A percentile compares a stretch with the other conserved stretches of the same genome.
phyloP scores from a whole-genome alignment of 257 asterid species.

The Primulina eburnea region DNA sequence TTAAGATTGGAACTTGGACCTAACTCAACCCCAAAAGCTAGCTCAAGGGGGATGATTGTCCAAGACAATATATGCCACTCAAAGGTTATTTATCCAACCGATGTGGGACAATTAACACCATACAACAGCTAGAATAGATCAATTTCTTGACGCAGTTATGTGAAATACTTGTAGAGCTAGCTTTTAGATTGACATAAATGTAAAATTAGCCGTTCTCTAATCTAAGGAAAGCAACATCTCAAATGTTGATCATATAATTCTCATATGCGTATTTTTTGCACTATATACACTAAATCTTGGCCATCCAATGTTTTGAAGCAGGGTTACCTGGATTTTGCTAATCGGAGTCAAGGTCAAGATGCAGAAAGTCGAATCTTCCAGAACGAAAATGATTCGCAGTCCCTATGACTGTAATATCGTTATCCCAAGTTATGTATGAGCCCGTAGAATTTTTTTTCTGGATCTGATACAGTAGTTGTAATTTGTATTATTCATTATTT shows the following conservation, averaged over 20 bases:
- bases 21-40: too few species aligned
- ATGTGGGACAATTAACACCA: too few species aligned
- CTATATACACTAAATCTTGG: not conserved
- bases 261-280: too few species aligned
- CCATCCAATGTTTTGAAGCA: slow-evolving; percentile 26
- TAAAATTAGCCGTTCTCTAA: too few species aligned
- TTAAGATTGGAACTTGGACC: too few species aligned
- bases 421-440: not conserved
- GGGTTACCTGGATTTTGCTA: slow-evolving; percentile 72
- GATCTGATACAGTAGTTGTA: not conserved
- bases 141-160: not conserved
- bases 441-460: not conserved
- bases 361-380: slow-evolving; percentile 18
- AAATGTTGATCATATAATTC: too few species aligned
- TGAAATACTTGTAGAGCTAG: not conserved
- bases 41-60: too few species aligned
- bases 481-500: not conserved
- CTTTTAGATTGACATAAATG: not conserved
- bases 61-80: too few species aligned
- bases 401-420: not conserved
- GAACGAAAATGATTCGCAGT: slow-evolving; percentile 13
- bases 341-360: slow-evolving; percentile 33
- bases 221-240: too few species aligned
- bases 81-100: too few species aligned
- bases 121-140: not conserved